Conservation (phyloP, 495 filamentous ascomycete species). For the Chlorociboria aeruginascens region DNA sequence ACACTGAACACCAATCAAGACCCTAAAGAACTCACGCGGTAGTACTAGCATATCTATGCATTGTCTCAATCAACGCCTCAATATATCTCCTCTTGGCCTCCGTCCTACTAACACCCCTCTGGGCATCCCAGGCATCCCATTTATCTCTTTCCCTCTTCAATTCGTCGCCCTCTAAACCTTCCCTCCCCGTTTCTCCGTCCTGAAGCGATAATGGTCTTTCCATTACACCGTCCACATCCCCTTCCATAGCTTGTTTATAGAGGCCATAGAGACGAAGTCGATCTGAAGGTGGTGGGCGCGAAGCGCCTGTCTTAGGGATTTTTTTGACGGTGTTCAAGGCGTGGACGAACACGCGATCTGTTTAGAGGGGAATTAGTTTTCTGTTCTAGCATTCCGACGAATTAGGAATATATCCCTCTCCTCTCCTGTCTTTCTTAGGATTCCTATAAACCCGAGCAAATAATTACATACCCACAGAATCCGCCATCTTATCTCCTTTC, state of each 20-base stretch:
- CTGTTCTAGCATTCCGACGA: neutral
- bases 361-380: neutral
- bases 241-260: slow-evolving; percentile 98
- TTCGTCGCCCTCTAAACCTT: slow-evolving; percentile 28
- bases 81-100: slow-evolving; percentile 94
- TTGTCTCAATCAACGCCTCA: slow-evolving; percentile 83
- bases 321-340: slow-evolving; percentile 97
- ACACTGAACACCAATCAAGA: neutral
- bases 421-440: neutral
- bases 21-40: slow-evolving; percentile 41
- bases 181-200: slow-evolving; percentile 24
- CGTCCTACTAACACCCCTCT: slow-evolving; percentile 68
- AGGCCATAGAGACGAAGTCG: slow-evolving; percentile 89
- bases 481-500: slow-evolving; percentile 27
- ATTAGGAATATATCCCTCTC: neutral
- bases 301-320: slow-evolving; percentile 83
- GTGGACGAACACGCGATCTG: slow-evolving; percentile 97
- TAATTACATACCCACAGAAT: slow-evolving; percentile 34
- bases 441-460: neutral
- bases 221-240: slow-evolving; percentile 88
- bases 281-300: slow-evolving; percentile 73
- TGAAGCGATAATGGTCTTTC: slow-evolving; percentile 49
- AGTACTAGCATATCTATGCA: slow-evolving; percentile 82
- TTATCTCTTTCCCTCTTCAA: slow-evolving; percentile 46
- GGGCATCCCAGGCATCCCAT: slow-evolving; percentile 86